A percentile compares a stretch with the other conserved stretches of the same genome.
Conservation (phyloP, 805 yeast genomes). For the Scheffersomyces spartinae region DNA sequence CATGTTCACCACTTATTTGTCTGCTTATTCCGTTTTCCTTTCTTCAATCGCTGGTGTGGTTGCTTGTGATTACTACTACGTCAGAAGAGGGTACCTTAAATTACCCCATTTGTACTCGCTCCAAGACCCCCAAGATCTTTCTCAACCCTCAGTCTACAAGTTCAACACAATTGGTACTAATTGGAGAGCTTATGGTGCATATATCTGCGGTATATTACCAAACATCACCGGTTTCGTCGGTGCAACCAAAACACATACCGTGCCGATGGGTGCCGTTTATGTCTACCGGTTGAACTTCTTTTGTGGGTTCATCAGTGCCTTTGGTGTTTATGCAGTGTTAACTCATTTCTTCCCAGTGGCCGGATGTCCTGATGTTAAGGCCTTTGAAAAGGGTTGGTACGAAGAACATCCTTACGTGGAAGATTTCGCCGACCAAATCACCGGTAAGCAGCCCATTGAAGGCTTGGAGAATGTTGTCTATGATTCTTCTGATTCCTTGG, state of each 20-base stretch:
- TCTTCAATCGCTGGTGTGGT: conserved; percentile 77
- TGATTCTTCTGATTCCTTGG: conserved; percentile 7
- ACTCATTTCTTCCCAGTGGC: conserved; percentile 42
- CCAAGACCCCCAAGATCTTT: conserved; percentile 21
- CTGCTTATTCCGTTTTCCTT: conserved; percentile 75
- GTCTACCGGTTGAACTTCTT: conserved; percentile 69
- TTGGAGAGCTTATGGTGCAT: conserved; percentile 79
- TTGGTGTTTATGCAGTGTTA: conserved; percentile 40
- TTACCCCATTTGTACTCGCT: conserved; percentile 52
- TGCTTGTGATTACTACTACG: conserved; percentile 54
- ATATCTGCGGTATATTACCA: conserved; percentile 69
- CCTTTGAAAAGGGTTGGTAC: conserved; percentile 46
- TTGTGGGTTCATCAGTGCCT: conserved; percentile 58
- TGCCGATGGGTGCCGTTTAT: conserved; percentile 68
- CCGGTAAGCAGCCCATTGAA: conserved; percentile 14
- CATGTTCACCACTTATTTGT: conserved; percentile 66
- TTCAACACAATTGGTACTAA: conserved; percentile 56
- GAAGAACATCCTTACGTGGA: conserved; percentile 58
- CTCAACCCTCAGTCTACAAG: conserved; percentile 10
- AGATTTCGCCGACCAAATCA: conserved; percentile 38
- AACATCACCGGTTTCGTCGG: conserved; percentile 85
- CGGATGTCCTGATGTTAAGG: conserved; percentile 19
- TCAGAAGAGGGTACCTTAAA: conserved; percentile 61
- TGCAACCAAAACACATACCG: conserved; percentile 56
- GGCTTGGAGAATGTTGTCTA: conserved; percentile 7